A percentile compares a stretch with the other conserved stretches of the same genome.
Evolutionary conservation across 2,329 filamentous ascomycete species (phyloP).

Genomic region (Xylariales sp.): DNA sequence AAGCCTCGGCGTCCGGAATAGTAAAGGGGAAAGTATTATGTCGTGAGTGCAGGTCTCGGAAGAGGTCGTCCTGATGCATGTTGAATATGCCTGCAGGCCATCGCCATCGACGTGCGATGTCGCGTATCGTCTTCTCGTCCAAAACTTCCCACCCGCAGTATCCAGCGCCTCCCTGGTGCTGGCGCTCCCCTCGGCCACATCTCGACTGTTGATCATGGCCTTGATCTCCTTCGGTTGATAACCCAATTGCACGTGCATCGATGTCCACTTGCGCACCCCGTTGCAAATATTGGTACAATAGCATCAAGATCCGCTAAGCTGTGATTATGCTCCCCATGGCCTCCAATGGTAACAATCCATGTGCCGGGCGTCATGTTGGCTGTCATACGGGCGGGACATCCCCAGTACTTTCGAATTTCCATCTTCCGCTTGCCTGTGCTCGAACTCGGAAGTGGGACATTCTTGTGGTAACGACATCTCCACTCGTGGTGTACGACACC

Average conservation of each 20-base stretch:
- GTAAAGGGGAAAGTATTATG: conserved; percentile 10
- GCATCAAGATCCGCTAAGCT: conserved; percentile 5
- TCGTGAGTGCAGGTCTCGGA: conserved; percentile 6
- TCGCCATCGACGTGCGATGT: conserved; percentile 9
- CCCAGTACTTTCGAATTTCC: conserved; percentile 8
- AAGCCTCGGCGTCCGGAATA: conserved; percentile 3
- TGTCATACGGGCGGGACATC: conserved; percentile 5
- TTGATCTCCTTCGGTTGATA: conserved; percentile 9
- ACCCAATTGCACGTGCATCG: conserved; percentile 7
- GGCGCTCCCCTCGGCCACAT: not conserved
- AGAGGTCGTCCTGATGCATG: conserved; percentile 9
- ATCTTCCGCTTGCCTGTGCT: conserved; percentile 9
- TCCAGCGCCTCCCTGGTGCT: conserved; percentile 4
- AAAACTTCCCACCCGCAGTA: conserved; percentile 6
- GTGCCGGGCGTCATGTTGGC: conserved; percentile 4
- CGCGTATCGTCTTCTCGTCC: conserved; percentile 10
- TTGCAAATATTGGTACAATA: conserved; percentile 9
- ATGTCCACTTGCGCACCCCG: conserved; percentile 7
- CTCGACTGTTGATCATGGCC: conserved; percentile 2
- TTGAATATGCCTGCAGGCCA: conserved; percentile 9
- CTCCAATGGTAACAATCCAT: not conserved
- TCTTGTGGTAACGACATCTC: conserved; percentile 8
- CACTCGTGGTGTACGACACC: conserved; percentile 5
- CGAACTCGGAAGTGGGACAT: conserved; percentile 1
- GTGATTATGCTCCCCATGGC: conserved; percentile 8